A percentile compares a stretch with the other conserved stretches of the same genome.
Conservation (phyloP, 768 basidiomycete genomes). For the Auriscalpium orientale region DNA sequence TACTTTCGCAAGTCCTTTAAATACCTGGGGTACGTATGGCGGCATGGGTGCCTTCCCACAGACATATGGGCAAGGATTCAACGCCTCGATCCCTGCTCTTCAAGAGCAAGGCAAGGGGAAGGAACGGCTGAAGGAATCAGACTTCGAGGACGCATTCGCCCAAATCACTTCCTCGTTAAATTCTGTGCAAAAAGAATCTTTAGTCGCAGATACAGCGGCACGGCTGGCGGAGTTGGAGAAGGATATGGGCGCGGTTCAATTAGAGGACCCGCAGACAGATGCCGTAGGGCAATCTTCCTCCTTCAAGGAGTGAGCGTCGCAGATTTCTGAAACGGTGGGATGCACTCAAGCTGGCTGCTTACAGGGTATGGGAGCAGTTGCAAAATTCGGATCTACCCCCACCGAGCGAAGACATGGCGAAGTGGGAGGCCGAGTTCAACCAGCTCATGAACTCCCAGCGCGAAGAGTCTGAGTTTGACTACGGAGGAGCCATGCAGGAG, state of each 20-base stretch:
- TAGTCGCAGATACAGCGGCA: not conserved
- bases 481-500: constrained; percentile 50
- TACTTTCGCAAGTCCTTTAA: not conserved
- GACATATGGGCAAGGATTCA: constrained; percentile 14
- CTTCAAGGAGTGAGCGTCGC: too few relatives aligned
- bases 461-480: constrained; percentile 54
- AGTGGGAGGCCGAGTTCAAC: constrained; percentile 81
- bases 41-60: constrained; percentile 14
- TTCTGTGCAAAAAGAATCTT: constrained; percentile 32
- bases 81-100: constrained; percentile 3
- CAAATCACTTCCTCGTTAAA: constrained; percentile 51
- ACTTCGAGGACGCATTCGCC: constrained; percentile 83
- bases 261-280: constrained; percentile 11
- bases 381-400: constrained; percentile 52
- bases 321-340: too few relatives aligned
- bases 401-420: constrained; percentile 55
- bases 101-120: constrained; percentile 51
- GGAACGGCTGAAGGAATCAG: constrained; percentile 69
- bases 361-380: constrained; percentile 56
- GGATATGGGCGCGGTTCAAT: constrained; percentile 28
- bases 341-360: too few relatives aligned
- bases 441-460: constrained; percentile 65
- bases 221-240: constrained; percentile 43
- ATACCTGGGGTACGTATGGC: constrained; percentile 6
- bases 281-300: too few relatives aligned